Base-by-base conservation (phyloP, 2,329 filamentous ascomycete species). In the Trichoderma citrinoviride region DNA sequence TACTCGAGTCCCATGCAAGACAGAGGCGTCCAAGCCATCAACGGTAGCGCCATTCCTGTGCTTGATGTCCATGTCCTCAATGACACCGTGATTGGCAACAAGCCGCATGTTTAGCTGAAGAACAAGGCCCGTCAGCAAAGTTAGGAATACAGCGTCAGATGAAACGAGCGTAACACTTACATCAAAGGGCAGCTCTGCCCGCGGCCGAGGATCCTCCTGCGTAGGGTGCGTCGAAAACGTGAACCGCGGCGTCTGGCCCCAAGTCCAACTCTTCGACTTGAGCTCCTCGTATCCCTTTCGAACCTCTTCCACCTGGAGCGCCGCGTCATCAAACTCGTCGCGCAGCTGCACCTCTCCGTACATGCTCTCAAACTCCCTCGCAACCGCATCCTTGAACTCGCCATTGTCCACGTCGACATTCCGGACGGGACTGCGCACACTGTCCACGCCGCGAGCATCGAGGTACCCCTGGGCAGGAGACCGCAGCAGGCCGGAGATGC, bases 191-290 rank as follows among this genome's bases (percentile, higher is more conserved):
- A 85, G 66, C 0, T 74, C 70, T 1, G 86, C 85, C 44, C 86
- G 79, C 66, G 82, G 77, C 64, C 87, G 78, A 64, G 85, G 79
- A 76, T 90, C 81, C 47, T 86, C 80, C 68, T 86, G 80, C 67
- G 82, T 83, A 43, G 88, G 77, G 74, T 84, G 79, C 3, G 84
- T 87, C 3, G 85, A 87, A 69, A 94, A 87, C 7, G 84, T 87
- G 75, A 97, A 97, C 63, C 89, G 88, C 1, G 93, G 93, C 2
- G 93, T 97, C 77, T 97, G 93, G 2, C 85, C 85, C 76, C 90
- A 97, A 65, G 90, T 89, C 92, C 93, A 97, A 12, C 87, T 85
- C 3, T 79, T 76, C 0, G 87, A 88, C 83, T 87, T 68, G 43
- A 71, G 55, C 67, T 77, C 76, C 5, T 70, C 67, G 40, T 74